Percentiles rank a stretch among this genome's conserved stretches.
These are phyloP conservation scores for Suillus fuscotomentosus DNA, from an alignment of 768 basidiomycete species.

Conservation along the genomic window DNA sequence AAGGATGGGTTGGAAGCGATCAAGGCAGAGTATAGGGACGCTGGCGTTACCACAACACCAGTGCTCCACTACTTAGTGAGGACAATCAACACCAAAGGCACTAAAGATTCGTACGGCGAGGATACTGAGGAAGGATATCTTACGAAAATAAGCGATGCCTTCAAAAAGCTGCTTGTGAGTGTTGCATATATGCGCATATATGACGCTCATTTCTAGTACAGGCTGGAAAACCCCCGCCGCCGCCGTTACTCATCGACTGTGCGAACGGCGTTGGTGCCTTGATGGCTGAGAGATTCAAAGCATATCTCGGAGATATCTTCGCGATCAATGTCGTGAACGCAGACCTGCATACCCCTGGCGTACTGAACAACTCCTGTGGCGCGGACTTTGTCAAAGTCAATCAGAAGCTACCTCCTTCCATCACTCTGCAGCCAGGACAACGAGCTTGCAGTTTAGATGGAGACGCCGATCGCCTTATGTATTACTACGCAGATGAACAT, in stretches of 20 bases:
- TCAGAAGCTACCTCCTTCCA: constrained; percentile 81
- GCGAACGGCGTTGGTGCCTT: constrained; percentile 96
- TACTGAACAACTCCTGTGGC: constrained; percentile 85
- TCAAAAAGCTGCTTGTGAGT: constrained; percentile 84
- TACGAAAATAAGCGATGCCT: constrained; percentile 76
- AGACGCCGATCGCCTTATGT: constrained; percentile 96
- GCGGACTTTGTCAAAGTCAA: constrained; percentile 97
- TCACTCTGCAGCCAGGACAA: constrained; percentile 67
- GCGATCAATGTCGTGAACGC: constrained; percentile 71
- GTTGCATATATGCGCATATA: constrained; percentile 3
- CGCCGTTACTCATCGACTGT: constrained; percentile 84
- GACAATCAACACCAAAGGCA: constrained; percentile 83
- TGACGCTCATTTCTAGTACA: constrained; percentile 24
- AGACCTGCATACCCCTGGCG: constrained; percentile 58
- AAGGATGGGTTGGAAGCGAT: constrained; percentile 81
- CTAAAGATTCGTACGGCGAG: constrained; percentile 74
- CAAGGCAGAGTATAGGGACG: constrained; percentile 64
- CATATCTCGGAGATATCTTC: constrained; percentile 59
- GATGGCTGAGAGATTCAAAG: constrained; percentile 60
- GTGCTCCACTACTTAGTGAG: constrained; percentile 94
- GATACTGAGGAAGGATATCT: constrained; percentile 84
- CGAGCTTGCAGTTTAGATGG: constrained; percentile 94
- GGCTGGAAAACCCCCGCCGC: constrained; percentile 55
- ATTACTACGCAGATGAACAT: constrained; percentile 83
- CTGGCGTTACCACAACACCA: constrained; percentile 90